phyloP scores from a whole-genome alignment of 2,329 filamentous ascomycete genomes.

The Aureobasidium sp. region DNA sequence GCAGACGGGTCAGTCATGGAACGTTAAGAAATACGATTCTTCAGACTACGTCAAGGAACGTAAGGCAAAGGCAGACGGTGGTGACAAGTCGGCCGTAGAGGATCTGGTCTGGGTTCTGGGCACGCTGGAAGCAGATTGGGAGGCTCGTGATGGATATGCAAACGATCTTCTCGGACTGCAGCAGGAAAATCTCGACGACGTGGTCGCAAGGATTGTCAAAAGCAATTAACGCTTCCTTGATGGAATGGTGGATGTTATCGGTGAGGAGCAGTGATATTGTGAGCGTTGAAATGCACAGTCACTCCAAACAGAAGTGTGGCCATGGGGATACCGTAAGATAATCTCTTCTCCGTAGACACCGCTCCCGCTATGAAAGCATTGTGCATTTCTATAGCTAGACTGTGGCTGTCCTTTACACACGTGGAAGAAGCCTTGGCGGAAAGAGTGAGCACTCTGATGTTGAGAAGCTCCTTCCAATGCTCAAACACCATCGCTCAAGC shows the following conservation, averaged over 20 bases:
- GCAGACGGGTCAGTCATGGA: conserved; percentile 43
- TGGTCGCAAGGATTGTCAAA: conserved; percentile 25
- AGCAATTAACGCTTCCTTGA: not conserved
- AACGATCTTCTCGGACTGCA: conserved; percentile 35
- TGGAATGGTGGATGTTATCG: not conserved
- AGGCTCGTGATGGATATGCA: conserved; percentile 27
- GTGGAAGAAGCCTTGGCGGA: not conserved
- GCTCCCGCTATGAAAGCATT: not conserved
- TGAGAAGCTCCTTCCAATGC: not conserved
- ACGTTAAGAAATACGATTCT: conserved; percentile 33
- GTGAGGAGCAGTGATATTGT: not conserved
- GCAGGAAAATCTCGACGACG: conserved; percentile 32
- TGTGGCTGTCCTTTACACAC: no score
- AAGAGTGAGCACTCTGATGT: no score
- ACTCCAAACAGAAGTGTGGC: not conserved
- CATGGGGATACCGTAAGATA: not conserved
- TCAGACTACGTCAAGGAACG: conserved; percentile 24
- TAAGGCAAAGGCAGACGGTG: conserved; percentile 28
- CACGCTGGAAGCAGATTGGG: conserved; percentile 25
- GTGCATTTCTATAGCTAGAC: not conserved
- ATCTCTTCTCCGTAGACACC: not conserved
- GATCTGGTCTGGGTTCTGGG: conserved; percentile 26
- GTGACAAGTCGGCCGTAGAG: conserved; percentile 24
- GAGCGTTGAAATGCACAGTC: not conserved
- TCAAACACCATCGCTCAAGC: not conserved